A percentile compares a stretch with the other conserved stretches of the same genome.
Evolutionary conservation across 192 early-diverging fungal genomes (phyloP).

Genomic region (Umbelopsis sp.): DNA sequence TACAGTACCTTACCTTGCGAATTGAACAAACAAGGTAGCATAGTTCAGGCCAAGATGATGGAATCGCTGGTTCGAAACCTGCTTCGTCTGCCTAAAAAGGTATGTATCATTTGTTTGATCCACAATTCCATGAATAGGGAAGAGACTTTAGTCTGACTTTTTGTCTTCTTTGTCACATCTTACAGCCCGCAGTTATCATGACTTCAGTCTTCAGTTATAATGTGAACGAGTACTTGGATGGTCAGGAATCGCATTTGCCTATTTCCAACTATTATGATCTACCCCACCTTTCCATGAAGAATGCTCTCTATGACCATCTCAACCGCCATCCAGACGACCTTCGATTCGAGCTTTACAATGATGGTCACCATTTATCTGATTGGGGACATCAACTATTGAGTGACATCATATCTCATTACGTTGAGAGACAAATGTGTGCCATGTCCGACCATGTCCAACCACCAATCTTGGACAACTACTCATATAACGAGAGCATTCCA

Average conservation of each 20-base stretch:
- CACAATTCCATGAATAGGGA: not conserved
- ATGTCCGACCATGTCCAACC: not conserved
- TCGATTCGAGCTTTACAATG: slow-evolving; percentile 1
- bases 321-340: slow-evolving; percentile 14
- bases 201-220: slow-evolving; percentile 12
- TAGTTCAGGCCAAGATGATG: slow-evolving; percentile 22
- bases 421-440: slow-evolving; percentile 20
- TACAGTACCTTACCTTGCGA: slow-evolving; percentile 14
- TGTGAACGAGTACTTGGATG: slow-evolving; percentile 27
- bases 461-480: not conserved
- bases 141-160: not conserved
- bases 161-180: not conserved
- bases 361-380: slow-evolving; percentile 18
- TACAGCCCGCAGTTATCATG: slow-evolving; percentile 21
- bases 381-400: slow-evolving; percentile 12
- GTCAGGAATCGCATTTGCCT: slow-evolving; percentile 25
- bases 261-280: slow-evolving; percentile 25
- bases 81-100: slow-evolving; percentile 22
- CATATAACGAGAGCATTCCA: slow-evolving; percentile 5
- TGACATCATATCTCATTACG: slow-evolving; percentile 18
- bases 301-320: slow-evolving; percentile 19
- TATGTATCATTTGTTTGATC: not conserved
- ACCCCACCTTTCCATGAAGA: slow-evolving; percentile 21
- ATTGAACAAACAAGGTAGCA: not conserved
- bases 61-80: slow-evolving; percentile 26